phyloP scores from a whole-genome alignment of 208 protist genomes.

The Crithidia expoeki region DNA sequence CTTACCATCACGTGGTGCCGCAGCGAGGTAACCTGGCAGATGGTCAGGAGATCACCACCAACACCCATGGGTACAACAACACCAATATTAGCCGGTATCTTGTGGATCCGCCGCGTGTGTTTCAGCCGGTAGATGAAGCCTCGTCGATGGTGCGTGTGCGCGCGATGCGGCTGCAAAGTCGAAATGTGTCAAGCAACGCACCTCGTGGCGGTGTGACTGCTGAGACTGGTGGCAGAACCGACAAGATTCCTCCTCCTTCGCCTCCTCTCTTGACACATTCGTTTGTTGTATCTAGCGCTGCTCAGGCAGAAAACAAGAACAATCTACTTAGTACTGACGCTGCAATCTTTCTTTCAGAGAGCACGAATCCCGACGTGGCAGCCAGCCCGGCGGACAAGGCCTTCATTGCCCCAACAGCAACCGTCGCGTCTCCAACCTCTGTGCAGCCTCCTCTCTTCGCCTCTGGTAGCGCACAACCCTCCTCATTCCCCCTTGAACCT shows the following conservation, averaged over 20 bases:
- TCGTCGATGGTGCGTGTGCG: conserved; percentile 49
- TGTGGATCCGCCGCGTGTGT: conserved; percentile 31
- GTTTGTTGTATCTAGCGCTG: no score
- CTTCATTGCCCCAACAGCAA: not conserved
- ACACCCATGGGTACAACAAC: not conserved
- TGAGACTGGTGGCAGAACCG: no score
- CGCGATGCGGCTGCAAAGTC: conserved; percentile 24
- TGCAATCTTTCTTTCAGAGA: not conserved
- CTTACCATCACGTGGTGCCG: conserved; percentile 31
- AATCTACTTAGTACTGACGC: not conserved
- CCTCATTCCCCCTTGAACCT: conserved; percentile 5
- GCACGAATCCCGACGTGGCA: not conserved
- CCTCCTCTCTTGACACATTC: no score
- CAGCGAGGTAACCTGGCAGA: conserved; percentile 1
- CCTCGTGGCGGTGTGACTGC: no score
- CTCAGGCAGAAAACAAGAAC: not conserved
- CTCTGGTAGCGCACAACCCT: not conserved
- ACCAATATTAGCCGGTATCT: conserved; percentile 18
- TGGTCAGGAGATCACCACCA: not conserved
- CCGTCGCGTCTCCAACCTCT: not conserved
- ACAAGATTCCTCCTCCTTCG: no score
- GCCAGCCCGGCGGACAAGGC: conserved; percentile 6
- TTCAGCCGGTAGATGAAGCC: conserved; percentile 46
- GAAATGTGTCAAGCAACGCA: not conserved
- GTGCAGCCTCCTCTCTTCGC: not conserved